A percentile compares a stretch with the other conserved stretches of the same genome.
Evolutionary conservation across 1,139 yeast species (phyloP).

Genomic region (Scheffersomyces quercinus): DNA sequence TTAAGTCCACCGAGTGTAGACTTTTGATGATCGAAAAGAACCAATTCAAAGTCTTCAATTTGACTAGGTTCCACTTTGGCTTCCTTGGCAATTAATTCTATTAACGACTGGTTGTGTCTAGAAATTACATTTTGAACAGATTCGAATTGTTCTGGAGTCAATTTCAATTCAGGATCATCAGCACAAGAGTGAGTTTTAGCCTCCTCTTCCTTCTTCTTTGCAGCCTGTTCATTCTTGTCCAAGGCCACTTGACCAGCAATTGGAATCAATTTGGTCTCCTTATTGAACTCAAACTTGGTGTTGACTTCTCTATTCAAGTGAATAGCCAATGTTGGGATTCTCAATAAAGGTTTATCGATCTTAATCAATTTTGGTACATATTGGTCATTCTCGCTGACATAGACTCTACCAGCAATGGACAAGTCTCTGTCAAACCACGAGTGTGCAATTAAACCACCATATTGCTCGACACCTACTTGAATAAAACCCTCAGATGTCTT

Average conservation of each 20-base stretch:
- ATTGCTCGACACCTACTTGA: slow-evolving; percentile 91
- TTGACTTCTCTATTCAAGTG: slow-evolving; percentile 81
- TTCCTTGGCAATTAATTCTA: slow-evolving; percentile 69
- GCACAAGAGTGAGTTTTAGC: slow-evolving; percentile 40
- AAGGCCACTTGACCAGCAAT: slow-evolving; percentile 69
- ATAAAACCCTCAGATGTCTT: slow-evolving; percentile 72
- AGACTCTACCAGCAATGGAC: slow-evolving; percentile 89
- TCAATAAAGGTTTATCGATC: slow-evolving; percentile 77
- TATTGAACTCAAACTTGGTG: slow-evolving; percentile 82
- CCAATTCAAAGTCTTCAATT: slow-evolving; percentile 87
- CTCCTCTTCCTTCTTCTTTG: slow-evolving; percentile 13
- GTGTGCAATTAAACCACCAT: slow-evolving; percentile 95
- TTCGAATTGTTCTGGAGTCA: slow-evolving; percentile 57
- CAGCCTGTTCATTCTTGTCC: slow-evolving; percentile 28
- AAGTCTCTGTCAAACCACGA: slow-evolving; percentile 93
- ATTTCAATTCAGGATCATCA: slow-evolving; percentile 44
- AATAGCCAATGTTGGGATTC: slow-evolving; percentile 94
- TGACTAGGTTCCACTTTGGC: slow-evolving; percentile 47
- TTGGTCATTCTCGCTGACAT: slow-evolving; percentile 53
- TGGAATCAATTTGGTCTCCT: slow-evolving; percentile 83
- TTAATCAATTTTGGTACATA: slow-evolving; percentile 70
- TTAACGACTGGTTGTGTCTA: slow-evolving; percentile 74
- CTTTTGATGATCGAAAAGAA: slow-evolving; percentile 83
- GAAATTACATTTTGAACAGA: slow-evolving; percentile 65
- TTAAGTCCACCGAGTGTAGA: slow-evolving; percentile 84